Evolutionary conservation across 2,329 filamentous ascomycete species (phyloP).

Genomic region (Hypoxylon sp.): DNA sequence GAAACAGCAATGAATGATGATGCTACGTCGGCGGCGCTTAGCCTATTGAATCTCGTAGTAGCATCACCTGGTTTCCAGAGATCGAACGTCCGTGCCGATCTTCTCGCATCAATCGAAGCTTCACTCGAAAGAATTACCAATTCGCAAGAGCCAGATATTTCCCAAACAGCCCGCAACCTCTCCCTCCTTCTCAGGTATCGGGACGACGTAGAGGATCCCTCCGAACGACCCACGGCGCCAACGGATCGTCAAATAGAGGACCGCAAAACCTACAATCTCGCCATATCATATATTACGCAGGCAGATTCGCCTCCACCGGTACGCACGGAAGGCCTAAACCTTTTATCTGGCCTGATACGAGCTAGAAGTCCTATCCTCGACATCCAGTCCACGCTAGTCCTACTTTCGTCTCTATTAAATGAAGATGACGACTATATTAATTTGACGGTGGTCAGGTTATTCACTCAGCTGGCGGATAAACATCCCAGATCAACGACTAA

Average conservation of each 20-base stretch:
- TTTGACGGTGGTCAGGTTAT: constrained; percentile 75
- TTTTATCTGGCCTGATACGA: constrained; percentile 71
- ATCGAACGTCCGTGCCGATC: constrained; percentile 59
- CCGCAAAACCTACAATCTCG: constrained; percentile 72
- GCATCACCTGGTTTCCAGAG: constrained; percentile 70
- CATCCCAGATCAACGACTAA: constrained; percentile 74
- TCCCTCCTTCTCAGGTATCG: constrained; percentile 69
- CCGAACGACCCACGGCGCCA: constrained; percentile 57
- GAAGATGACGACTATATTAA: constrained; percentile 81
- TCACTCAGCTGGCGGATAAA: constrained; percentile 71
- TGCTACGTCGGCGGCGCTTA: constrained; percentile 68
- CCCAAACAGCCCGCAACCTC: constrained; percentile 70
- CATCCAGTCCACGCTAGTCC: constrained; percentile 73
- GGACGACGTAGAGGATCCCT: constrained; percentile 65
- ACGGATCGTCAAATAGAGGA: constrained; percentile 70
- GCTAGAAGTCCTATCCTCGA: constrained; percentile 72
- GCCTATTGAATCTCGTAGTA: constrained; percentile 72
- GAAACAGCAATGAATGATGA: constrained; percentile 60
- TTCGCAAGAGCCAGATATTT: constrained; percentile 59
- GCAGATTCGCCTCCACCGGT: constrained; percentile 75
- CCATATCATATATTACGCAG: constrained; percentile 74
- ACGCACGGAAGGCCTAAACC: constrained; percentile 74
- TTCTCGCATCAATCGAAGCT: constrained; percentile 63
- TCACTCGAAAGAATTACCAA: constrained; percentile 63
- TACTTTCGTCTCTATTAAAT: constrained; percentile 74